Conservation (phyloP, 345 rosid genomes). For the Abelmoschus esculentus region DNA sequence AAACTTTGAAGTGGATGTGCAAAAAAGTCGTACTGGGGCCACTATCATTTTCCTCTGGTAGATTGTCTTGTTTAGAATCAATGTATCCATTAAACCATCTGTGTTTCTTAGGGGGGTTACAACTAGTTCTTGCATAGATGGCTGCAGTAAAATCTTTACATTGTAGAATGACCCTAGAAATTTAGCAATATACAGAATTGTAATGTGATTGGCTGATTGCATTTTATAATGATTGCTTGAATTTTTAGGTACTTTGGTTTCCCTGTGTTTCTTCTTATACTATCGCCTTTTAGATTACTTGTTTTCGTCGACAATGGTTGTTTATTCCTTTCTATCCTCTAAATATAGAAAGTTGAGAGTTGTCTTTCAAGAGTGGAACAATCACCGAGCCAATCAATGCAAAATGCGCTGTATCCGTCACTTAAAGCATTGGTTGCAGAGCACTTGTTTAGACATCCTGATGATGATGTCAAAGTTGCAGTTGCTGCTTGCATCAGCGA, state of each 20-base stretch:
- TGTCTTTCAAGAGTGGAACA: conserved; percentile 74
- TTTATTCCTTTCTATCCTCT: background rate
- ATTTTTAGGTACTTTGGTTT: background rate
- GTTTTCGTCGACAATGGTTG: background rate
- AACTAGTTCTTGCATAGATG: background rate
- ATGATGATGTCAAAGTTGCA: conserved; percentile 74
- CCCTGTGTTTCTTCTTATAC: background rate
- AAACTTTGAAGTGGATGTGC: background rate
- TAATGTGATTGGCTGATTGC: background rate
- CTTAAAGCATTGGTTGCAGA: conserved; percentile 58
- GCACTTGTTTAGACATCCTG: conserved; percentile 59
- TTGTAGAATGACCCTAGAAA: background rate
- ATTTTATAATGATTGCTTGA: background rate
- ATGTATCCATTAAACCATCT: background rate
- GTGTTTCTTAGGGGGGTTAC: background rate
- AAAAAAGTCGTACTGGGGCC: background rate
- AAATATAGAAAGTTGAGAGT: conserved; percentile 56
- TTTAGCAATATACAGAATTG: background rate
- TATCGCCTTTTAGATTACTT: background rate
- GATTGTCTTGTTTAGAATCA: background rate
- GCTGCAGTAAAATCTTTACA: background rate
- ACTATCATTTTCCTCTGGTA: background rate
- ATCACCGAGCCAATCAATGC: conserved; percentile 65
- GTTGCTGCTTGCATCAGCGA: conserved; percentile 95
- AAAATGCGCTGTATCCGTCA: conserved; percentile 63